A percentile compares a stretch with the other conserved stretches of the same genome.
Evolutionary conservation across 495 filamentous ascomycete species (phyloP).

Genomic region (Aspergillus panamensis): DNA sequence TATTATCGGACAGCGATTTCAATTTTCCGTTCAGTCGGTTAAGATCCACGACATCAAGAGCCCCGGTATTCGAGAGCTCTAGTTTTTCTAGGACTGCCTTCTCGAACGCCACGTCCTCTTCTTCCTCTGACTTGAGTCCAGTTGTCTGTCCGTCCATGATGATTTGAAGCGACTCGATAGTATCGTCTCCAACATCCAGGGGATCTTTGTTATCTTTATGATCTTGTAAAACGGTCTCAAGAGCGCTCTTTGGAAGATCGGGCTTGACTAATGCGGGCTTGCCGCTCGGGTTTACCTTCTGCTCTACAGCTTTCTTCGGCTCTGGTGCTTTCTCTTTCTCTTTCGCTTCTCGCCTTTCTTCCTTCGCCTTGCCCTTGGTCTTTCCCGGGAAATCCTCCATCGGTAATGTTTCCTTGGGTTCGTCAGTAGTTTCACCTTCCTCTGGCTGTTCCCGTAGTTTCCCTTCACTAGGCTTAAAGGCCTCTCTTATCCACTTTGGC

Average conservation of each 20-base stretch:
- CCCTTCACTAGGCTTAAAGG: background rate
- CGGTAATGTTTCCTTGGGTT: background rate
- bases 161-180: slow-evolving; percentile 59
- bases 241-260: slow-evolving; percentile 46
- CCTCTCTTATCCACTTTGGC: background rate
- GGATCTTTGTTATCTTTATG: slow-evolving; percentile 42
- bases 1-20: slow-evolving; percentile 56
- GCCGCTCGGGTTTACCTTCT: slow-evolving; percentile 12
- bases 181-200: slow-evolving; percentile 54
- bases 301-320: background rate
- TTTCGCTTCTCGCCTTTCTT: background rate
- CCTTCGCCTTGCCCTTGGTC: slow-evolving; percentile 8
- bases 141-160: slow-evolving; percentile 43
- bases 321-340: background rate
- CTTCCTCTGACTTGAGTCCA: slow-evolving; percentile 35
- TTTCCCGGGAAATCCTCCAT: slow-evolving; percentile 10
- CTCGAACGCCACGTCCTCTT: slow-evolving; percentile 37
- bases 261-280: slow-evolving; percentile 33
- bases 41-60: slow-evolving; percentile 47
- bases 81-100: slow-evolving; percentile 35
- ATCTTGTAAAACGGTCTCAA: slow-evolving; percentile 54
- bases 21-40: slow-evolving; percentile 57
- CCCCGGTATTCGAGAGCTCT: slow-evolving; percentile 32
- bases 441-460: slow-evolving; percentile 1
- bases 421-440: background rate